phyloP scores from a whole-genome alignment of 257 asterid species.

The Solanum chaucha region DNA sequence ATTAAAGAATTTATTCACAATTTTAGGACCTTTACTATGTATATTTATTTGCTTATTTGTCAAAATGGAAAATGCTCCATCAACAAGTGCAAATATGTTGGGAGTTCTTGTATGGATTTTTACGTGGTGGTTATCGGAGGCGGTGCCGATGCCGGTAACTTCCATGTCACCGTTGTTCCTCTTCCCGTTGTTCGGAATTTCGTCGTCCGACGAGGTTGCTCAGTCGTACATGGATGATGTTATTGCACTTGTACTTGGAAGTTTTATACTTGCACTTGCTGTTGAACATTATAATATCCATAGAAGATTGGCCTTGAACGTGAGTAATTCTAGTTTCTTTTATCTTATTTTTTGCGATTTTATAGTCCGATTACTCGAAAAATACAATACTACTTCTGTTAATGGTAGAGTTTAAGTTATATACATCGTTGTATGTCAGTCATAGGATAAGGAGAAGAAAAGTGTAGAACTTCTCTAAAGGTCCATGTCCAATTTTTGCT shows the following conservation, averaged over 20 bases:
- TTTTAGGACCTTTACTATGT: constrained; percentile 68
- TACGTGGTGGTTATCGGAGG: constrained; percentile 91
- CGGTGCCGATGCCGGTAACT: constrained; percentile 91
- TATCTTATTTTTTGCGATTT: not conserved
- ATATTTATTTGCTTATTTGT: constrained; percentile 33
- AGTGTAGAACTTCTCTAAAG: no score
- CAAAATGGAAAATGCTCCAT: constrained; percentile 16
- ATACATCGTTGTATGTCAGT: not conserved
- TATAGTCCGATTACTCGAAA: not conserved
- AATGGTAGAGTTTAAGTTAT: not conserved
- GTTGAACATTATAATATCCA: constrained; percentile 94
- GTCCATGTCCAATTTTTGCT: not conserved
- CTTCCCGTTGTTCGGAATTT: constrained; percentile 78
- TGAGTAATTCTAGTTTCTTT: constrained; percentile 10
- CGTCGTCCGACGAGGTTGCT: constrained; percentile 77
- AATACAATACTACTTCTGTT: no score
- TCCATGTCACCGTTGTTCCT: constrained; percentile 92
- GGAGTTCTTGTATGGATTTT: constrained; percentile 78
- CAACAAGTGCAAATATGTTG: constrained; percentile 58
- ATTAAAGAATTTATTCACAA: constrained; percentile 35
- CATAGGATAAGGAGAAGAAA: not conserved
- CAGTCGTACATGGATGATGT: constrained; percentile 80
- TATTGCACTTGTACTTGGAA: constrained; percentile 75
- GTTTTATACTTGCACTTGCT: constrained; percentile 89
- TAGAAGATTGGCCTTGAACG: constrained; percentile 81